Base-by-base conservation (phyloP, 1,284 basidiomycete genomes). In the Microbotryomycetes sp. region DNA sequence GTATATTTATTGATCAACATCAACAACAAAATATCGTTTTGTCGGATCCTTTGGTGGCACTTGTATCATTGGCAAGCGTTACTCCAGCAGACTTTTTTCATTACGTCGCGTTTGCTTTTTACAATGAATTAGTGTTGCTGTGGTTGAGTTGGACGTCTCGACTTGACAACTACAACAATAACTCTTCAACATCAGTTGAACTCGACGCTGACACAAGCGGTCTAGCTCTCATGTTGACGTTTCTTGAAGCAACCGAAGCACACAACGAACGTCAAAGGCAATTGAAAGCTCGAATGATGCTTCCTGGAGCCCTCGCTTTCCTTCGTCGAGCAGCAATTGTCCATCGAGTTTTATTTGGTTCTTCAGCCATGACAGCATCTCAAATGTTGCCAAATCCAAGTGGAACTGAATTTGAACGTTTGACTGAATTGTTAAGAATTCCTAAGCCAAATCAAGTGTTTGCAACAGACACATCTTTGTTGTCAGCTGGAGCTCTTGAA, bases 61-160 rank as follows among this genome's bases (percentile, higher is more conserved):
- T 97, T 19, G 81, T 93, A 25, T 91, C 97, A 76, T 85, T 87
- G 0, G 91, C 92, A 0, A 87, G 89, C 2, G 85, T 94, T 31
- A 85, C 87, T 0, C 92, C 91, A 0, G 89, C 92, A 62, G 86
- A 91, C 73, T 81, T 97, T 32, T 84, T 86, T 31, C 86, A 93
- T 68, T 86, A 93, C 54, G 82, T 91, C 29, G 81, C 88, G 50
- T 81, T 94, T 70, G 83, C 87, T 3, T 97, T 92, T 77, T 93
- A 93, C 72, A 88, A 89, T 6, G 87, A 87, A 69, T 81, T 97
- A 29, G 14, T 66, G 5, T 23, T 31, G 16, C 32, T 28, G 16
- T 49, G 42, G 22, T 14, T 19, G 26, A 49, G 60, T 26, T 42
- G 36, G 36, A 42, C 19, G 36, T 19, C 12, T 42, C 36, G 36